Conservation (phyloP, 768 basidiomycete genomes). For the Psilocybe tampanensis region DNA sequence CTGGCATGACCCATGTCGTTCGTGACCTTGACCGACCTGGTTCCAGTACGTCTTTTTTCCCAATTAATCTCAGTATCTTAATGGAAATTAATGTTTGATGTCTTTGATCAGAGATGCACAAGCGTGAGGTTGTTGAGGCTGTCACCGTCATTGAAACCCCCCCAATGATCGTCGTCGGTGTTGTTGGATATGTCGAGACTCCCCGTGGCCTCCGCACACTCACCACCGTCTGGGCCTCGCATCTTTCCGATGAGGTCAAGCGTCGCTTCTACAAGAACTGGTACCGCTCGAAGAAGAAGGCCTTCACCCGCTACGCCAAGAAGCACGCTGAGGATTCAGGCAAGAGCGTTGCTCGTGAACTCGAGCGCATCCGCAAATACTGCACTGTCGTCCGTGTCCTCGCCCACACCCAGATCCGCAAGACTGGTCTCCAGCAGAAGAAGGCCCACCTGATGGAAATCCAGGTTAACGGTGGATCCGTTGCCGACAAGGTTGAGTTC, state of each 20-base stretch:
- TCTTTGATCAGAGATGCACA: conserved; percentile 90
- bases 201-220: conserved; percentile 98
- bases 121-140: conserved; percentile 98
- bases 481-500: conserved; percentile 97
- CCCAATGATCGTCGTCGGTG: conserved; percentile 94
- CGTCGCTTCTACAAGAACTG: conserved; percentile 99
- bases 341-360: conserved; percentile 90
- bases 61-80: background rate
- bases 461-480: conserved; percentile 95
- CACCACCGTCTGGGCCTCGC: conserved; percentile 98
- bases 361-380: conserved; percentile 99
- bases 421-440: conserved; percentile 98
- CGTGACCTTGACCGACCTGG: conserved; percentile 99
- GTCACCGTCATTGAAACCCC: conserved; percentile 96
- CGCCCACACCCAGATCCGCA: conserved; percentile 98
- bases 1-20: conserved; percentile 99
- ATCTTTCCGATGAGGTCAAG: conserved; percentile 97
- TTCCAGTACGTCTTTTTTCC: conserved; percentile 75
- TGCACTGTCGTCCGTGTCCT: conserved; percentile 99
- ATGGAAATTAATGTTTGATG: background rate
- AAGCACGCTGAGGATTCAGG: conserved; percentile 96
- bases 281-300: conserved; percentile 99
- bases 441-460: conserved; percentile 99
- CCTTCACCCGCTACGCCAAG: conserved; percentile 99
- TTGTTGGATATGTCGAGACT: conserved; percentile 99